These are phyloP conservation scores for Veloboletus limbatus DNA, from an alignment of 1,284 basidiomycete genomes.

Conservation along the genomic window DNA sequence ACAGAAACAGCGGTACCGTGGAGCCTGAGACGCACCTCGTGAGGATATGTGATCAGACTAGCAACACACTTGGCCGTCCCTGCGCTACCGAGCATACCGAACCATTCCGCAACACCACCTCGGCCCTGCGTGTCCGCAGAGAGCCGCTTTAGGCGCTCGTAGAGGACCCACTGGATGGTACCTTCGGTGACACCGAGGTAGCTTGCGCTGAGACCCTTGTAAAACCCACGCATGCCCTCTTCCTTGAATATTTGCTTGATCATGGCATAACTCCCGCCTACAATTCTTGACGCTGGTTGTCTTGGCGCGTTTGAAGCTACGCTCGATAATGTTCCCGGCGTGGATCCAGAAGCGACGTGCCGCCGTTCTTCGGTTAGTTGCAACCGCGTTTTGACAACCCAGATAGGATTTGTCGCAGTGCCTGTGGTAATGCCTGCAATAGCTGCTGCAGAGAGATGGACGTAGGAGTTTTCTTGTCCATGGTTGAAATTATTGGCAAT, in stretches of 20 bases:
- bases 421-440: constrained; percentile 84
- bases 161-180: constrained; percentile 97
- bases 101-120: constrained; percentile 63
- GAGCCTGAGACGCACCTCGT: constrained; percentile 63
- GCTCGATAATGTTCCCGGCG: not conserved
- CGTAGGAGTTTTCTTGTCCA: constrained; percentile 79
- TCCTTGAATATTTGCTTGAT: constrained; percentile 73
- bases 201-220: constrained; percentile 92
- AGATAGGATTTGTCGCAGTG: constrained; percentile 94
- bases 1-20: not conserved
- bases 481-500: constrained; percentile 83
- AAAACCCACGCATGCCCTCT: constrained; percentile 88
- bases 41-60: constrained; percentile 93
- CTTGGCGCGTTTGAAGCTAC: not conserved
- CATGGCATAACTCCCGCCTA: constrained; percentile 60
- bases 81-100: constrained; percentile 85
- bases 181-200: constrained; percentile 96
- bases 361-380: constrained; percentile 57
- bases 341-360: constrained; percentile 1
- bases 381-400: constrained; percentile 96
- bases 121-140: constrained; percentile 52
- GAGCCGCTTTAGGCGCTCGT: constrained; percentile 80
- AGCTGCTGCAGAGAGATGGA: constrained; percentile 87
- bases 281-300: constrained; percentile 22
- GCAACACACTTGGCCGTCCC: constrained; percentile 94